phyloP scores from a whole-genome alignment of 2,329 filamentous ascomycete genomes.

The Ilyonectria mors-panacis region DNA sequence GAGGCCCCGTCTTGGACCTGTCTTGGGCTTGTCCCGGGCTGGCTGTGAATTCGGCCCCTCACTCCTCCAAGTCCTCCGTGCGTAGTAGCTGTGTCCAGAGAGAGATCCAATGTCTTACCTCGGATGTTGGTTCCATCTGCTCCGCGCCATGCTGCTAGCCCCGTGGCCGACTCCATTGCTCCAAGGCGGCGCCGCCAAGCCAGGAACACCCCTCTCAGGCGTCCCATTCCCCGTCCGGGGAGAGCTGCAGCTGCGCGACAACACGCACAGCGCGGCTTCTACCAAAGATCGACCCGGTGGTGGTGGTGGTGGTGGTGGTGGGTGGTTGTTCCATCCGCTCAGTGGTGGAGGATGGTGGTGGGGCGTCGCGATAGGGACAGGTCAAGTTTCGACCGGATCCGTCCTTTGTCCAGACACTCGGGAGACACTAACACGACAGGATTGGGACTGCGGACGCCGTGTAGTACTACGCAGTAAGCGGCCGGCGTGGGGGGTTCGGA shows the following conservation, averaged over 20 bases:
- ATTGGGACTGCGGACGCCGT: conserved; percentile 1
- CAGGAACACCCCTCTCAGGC: conserved; percentile 3
- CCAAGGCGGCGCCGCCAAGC: conserved; percentile 1
- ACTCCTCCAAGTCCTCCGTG: neutral
- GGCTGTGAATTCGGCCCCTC: conserved; percentile 2
- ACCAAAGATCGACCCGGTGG: neutral
- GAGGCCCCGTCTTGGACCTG: conserved; percentile 1
- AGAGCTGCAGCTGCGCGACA: conserved; percentile 5
- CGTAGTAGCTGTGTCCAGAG: neutral
- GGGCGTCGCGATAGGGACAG: conserved; percentile 24
- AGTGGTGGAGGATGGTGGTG: conserved; percentile 6
- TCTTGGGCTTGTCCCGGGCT: conserved; percentile 2
- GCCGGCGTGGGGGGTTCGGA: conserved; percentile 2
- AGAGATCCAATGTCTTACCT: conserved; percentile 14
- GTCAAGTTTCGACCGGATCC: conserved; percentile 15
- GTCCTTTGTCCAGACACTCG: conserved; percentile 17
- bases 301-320: neutral
- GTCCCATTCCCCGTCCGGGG: conserved; percentile 9
- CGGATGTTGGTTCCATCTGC: conserved; percentile 1
- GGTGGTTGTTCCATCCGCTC: neutral
- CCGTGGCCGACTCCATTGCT: neutral
- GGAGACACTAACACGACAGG: conserved; percentile 20
- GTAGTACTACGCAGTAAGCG: too few species aligned
- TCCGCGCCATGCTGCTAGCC: neutral
- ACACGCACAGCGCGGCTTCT: conserved; percentile 8